Conservation (phyloP, 192 early-diverging fungal species). For the Entomortierella parvispora region DNA sequence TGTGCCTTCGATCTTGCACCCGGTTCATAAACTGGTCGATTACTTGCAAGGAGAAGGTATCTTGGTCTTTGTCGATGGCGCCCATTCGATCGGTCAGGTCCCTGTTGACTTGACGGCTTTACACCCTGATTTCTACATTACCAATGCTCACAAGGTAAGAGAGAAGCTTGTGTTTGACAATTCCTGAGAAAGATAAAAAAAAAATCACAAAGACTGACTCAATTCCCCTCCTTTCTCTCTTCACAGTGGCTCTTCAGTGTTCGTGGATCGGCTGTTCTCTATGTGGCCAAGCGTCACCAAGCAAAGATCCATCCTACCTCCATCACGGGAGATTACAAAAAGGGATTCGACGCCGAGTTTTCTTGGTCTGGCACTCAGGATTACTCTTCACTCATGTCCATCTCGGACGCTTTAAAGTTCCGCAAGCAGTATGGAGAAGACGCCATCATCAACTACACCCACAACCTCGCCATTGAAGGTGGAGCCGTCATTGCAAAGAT, state of each 20-base stretch:
- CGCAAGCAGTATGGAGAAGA: constrained; percentile 68
- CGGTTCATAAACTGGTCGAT: constrained; percentile 46
- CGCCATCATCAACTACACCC: constrained; percentile 63
- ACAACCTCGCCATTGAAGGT: constrained; percentile 64
- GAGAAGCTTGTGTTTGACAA: neutral
- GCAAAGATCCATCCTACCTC: constrained; percentile 55
- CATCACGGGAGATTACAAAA: constrained; percentile 54
- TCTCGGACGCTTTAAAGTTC: constrained; percentile 57
- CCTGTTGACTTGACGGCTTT: constrained; percentile 62
- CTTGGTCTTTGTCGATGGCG: constrained; percentile 71
- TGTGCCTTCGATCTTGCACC: constrained; percentile 62
- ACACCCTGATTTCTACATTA: constrained; percentile 74
- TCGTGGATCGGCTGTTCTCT: constrained; percentile 63
- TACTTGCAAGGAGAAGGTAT: constrained; percentile 60
- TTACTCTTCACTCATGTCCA: constrained; percentile 44
- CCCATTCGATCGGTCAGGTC: constrained; percentile 76
- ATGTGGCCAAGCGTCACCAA: constrained; percentile 63
- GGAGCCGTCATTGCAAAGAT: constrained; percentile 67
- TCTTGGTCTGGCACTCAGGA: constrained; percentile 61
- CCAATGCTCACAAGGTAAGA: constrained; percentile 69
- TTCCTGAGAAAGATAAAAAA: neutral
- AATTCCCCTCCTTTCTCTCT: neutral
- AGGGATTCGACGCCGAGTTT: constrained; percentile 58
- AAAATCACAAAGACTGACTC: neutral
- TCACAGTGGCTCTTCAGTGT: constrained; percentile 66